Evolutionary conservation across 352 stramenopile genomes (phyloP).

Genomic region (Phytophthora litchii): DNA sequence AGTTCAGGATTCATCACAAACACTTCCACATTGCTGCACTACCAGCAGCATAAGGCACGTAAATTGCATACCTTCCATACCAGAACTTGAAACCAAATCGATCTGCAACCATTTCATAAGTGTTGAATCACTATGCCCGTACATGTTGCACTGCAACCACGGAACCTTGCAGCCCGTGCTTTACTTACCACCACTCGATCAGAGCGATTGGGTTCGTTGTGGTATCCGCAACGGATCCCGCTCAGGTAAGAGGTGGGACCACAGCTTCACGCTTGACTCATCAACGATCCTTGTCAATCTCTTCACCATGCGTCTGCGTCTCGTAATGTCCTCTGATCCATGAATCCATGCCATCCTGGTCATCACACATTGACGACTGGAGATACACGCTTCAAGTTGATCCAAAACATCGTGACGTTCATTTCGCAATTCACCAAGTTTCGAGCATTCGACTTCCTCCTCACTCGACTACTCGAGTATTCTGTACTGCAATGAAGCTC

Average conservation of each 20-base stretch:
- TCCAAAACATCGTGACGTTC: neutral
- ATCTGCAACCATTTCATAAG: neutral
- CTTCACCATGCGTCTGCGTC: conserved; percentile 27
- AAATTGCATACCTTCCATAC: conserved; percentile 8
- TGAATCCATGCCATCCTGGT: conserved; percentile 15
- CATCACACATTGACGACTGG: neutral
- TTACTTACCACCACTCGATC: conserved; percentile 19
- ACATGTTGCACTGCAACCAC: conserved; percentile 3
- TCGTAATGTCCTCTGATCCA: conserved; percentile 6
- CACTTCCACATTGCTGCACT: neutral
- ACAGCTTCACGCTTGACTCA: conserved; percentile 17
- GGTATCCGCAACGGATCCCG: conserved; percentile 1
- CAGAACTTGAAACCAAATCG: neutral
- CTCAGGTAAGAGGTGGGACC: conserved; percentile 18
- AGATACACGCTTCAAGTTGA: neutral
- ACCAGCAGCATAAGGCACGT: neutral
- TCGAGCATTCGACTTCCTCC: conserved; percentile 3
- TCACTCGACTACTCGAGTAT: conserved; percentile 12
- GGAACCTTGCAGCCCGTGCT: neutral
- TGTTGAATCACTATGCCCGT: neutral
- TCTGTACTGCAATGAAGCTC: conserved; percentile 27
- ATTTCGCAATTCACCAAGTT: conserved; percentile 26
- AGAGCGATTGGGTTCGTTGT: conserved; percentile 16
- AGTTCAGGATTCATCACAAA: conserved; percentile 2
- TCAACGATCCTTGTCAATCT: conserved; percentile 26